phyloP scores from a whole-genome alignment of 352 stramenopile species.

The Globisporangium camurandrum region DNA sequence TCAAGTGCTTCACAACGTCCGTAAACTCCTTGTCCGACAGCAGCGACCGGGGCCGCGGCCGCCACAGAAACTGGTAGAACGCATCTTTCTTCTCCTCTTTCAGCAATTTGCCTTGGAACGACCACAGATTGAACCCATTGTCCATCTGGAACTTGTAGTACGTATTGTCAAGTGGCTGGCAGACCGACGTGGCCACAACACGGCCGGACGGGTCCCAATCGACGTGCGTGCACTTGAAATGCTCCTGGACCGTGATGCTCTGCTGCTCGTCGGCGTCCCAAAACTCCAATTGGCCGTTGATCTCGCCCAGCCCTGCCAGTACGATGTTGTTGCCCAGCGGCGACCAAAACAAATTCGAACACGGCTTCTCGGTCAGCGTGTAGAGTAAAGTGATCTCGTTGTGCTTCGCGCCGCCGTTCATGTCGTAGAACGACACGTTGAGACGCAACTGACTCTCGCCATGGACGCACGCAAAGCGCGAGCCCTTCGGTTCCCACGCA shows the following conservation, averaged over 20 bases:
- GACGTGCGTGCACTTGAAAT: conserved; percentile 98
- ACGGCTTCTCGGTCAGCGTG: conserved; percentile 92
- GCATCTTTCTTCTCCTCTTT: conserved; percentile 94
- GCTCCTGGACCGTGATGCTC: conserved; percentile 92
- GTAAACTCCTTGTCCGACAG: conserved; percentile 91
- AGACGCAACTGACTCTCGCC: conserved; percentile 89
- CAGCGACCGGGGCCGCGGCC: conserved; percentile 91
- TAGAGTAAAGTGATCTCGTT: conserved; percentile 93
- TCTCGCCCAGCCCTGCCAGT: conserved; percentile 91
- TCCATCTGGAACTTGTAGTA: conserved; percentile 98
- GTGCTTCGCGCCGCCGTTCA: conserved; percentile 60
- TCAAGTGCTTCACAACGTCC: conserved; percentile 95
- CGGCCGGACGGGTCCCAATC: conserved; percentile 97
- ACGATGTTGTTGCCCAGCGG: conserved; percentile 91
- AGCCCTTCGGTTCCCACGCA: conserved; percentile 94
- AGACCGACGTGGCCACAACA: conserved; percentile 93
- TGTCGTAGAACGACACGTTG: conserved; percentile 97
- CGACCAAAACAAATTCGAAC: conserved; percentile 97
- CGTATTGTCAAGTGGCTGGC: conserved; percentile 92
- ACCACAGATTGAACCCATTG: conserved; percentile 98
- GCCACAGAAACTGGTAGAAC: conserved; percentile 93
- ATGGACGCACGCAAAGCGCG: conserved; percentile 95
- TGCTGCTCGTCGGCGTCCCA: conserved; percentile 96
- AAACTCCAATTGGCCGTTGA: conserved; percentile 96
- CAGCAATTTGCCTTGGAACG: conserved; percentile 96